A percentile compares a stretch with the other conserved stretches of the same genome.
Conservation (phyloP, 805 yeast genomes). For the Peterozyma xylosa region DNA sequence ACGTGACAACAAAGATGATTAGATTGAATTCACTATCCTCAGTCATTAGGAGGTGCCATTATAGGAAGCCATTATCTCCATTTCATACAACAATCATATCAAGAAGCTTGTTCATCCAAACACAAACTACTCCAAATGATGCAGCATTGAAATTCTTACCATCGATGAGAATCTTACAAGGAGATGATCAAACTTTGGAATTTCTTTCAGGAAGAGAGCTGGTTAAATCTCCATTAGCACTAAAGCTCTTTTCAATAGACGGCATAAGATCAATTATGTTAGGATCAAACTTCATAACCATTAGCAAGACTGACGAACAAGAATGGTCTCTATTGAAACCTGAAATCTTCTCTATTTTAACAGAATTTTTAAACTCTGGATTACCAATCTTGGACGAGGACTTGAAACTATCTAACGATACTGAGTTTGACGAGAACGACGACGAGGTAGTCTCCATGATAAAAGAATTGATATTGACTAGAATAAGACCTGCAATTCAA, state of each 20-base stretch:
- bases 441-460: constrained; percentile 82
- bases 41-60: too few species aligned
- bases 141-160: constrained; percentile 83
- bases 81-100: too few species aligned
- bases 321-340: constrained; percentile 60
- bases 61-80: too few species aligned
- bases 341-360: constrained; percentile 52
- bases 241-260: constrained; percentile 65
- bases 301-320: constrained; percentile 52
- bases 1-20: too few species aligned
- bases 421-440: constrained; percentile 50
- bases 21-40: too few species aligned
- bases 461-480: constrained; percentile 85
- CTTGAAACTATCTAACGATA: constrained; percentile 20
- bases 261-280: constrained; percentile 73
- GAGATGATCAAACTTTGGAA: constrained; percentile 57
- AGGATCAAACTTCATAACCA: constrained; percentile 78
- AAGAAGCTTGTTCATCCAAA: constrained; percentile 55
- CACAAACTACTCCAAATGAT: constrained; percentile 80
- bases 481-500: constrained; percentile 95
- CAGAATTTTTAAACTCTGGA: constrained; percentile 49
- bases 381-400: constrained; percentile 43
- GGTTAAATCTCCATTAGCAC: constrained; percentile 64
- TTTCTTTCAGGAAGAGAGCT: constrained; percentile 74
- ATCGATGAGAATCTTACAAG: constrained; percentile 56